A percentile compares a stretch with the other conserved stretches of the same genome.
Conservation (phyloP, 2,329 filamentous ascomycete species). For the Penicillium glabrum region DNA sequence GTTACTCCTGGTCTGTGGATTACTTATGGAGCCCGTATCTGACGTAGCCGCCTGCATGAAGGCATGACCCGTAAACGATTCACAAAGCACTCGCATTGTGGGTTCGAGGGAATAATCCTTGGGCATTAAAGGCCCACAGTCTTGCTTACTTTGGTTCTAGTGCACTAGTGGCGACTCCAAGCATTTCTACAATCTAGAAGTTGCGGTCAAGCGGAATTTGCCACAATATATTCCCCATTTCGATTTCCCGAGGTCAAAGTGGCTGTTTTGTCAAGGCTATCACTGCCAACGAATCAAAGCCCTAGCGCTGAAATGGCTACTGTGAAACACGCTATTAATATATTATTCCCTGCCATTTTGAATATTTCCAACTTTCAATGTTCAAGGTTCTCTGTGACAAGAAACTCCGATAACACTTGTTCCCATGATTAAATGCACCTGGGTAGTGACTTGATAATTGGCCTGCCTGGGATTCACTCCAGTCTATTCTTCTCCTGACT, state of each 20-base stretch:
- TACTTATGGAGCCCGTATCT: background rate
- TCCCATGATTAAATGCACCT: background rate
- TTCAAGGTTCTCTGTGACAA: background rate
- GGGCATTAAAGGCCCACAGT: background rate
- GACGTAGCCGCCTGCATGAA: slow-evolving; percentile 1
- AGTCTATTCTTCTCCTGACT: background rate
- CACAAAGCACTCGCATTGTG: background rate
- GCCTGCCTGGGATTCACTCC: background rate
- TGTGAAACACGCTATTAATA: slow-evolving; percentile 4
- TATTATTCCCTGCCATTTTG: background rate
- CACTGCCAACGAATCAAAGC: background rate
- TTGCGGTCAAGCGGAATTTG: slow-evolving; percentile 17
- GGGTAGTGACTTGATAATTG: background rate
- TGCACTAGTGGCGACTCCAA: slow-evolving; percentile 18
- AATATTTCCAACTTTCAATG: background rate
- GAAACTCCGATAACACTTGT: background rate
- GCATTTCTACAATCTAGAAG: background rate
- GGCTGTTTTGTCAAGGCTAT: background rate
- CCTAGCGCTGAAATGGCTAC: background rate
- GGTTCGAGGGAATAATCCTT: background rate
- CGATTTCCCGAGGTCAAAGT: background rate
- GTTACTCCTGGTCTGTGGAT: background rate
- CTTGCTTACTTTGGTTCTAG: slow-evolving; percentile 11
- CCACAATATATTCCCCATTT: slow-evolving; percentile 3
- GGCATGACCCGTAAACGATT: background rate